A percentile compares a stretch with the other conserved stretches of the same genome.
Conservation (phyloP, 164 flowering plant species). For the Vitis amurensis region DNA sequence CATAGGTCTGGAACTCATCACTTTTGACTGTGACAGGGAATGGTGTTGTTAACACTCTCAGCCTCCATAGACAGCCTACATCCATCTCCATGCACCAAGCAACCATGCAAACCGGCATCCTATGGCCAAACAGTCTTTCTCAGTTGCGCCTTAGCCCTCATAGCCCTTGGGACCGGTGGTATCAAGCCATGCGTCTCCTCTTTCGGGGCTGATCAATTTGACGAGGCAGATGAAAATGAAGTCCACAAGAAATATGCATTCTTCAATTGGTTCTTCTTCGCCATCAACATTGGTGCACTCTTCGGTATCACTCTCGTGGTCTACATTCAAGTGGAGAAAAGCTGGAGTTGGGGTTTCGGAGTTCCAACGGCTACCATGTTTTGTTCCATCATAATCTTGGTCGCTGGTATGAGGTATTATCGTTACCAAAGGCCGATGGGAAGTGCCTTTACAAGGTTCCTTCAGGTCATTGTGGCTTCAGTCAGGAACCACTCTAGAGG, state of each 20-base stretch:
- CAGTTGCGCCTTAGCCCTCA: slow-evolving; percentile 42
- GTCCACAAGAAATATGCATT: slow-evolving; percentile 47
- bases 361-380: slow-evolving; percentile 43
- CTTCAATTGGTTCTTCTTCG: slow-evolving; percentile 88
- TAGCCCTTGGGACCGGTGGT: slow-evolving; percentile 73
- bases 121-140: slow-evolving; percentile 44
- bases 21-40: slow-evolving; percentile 41
- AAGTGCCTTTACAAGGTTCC: slow-evolving; percentile 69
- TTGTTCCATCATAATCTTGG: slow-evolving; percentile 39
- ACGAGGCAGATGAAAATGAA: slow-evolving; percentile 55
- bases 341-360: slow-evolving; percentile 64
- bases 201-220: slow-evolving; percentile 71
- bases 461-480: slow-evolving; percentile 57
- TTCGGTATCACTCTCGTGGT: slow-evolving; percentile 58
- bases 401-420: slow-evolving; percentile 38
- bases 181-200: slow-evolving; percentile 60
- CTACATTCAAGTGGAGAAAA: slow-evolving; percentile 39
- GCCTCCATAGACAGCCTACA: slow-evolving; percentile 54
- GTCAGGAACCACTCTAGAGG: slow-evolving; percentile 46
- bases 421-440: slow-evolving; percentile 72
- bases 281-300: slow-evolving; percentile 69
- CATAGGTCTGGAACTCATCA: too few relatives aligned
- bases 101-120: slow-evolving; percentile 43
- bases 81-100: slow-evolving; percentile 47
- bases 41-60: slow-evolving; percentile 58